These are phyloP conservation scores for Sporothrix mexicana DNA, from an alignment of 2,329 filamentous ascomycete genomes.

Conservation along the genomic window DNA sequence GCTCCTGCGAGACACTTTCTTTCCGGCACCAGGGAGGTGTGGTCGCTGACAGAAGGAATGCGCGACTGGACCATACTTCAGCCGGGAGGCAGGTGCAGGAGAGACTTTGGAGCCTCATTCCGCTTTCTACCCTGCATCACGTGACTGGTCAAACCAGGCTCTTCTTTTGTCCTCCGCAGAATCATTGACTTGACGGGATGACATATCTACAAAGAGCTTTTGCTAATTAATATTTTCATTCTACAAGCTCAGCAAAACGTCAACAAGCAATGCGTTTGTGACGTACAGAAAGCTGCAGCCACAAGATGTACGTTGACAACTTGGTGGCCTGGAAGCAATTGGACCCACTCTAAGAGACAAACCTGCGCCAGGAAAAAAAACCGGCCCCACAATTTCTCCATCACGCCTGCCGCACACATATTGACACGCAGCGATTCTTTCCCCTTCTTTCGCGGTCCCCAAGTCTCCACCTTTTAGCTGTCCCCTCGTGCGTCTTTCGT, in stretches of 20 bases:
- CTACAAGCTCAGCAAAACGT: too few species aligned
- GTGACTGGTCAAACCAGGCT: neutral
- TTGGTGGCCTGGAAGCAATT: slow-evolving; percentile 17
- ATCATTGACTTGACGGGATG: too few species aligned
- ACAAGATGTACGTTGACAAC: slow-evolving; percentile 15
- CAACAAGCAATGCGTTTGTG: neutral
- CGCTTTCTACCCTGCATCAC: neutral
- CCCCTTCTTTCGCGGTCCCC: slow-evolving; percentile 24
- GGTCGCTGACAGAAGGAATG: neutral
- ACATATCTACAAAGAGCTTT: too few species aligned
- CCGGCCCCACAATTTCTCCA: slow-evolving; percentile 17
- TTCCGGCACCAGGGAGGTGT: neutral
- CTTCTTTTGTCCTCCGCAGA: neutral
- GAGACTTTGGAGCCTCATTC: neutral
- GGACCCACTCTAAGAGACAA: neutral
- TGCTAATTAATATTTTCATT: too few species aligned
- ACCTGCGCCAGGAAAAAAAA: neutral
- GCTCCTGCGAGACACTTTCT: neutral
- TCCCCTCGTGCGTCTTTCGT: slow-evolving; percentile 19
- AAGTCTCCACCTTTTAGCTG: slow-evolving; percentile 15
- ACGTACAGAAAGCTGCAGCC: slow-evolving; percentile 14
- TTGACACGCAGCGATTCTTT: slow-evolving; percentile 5
- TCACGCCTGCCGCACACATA: slow-evolving; percentile 8
- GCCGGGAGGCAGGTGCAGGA: neutral
- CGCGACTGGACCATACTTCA: neutral